Conservation (phyloP, 805 yeast species). For the Yarrowia sp. region DNA sequence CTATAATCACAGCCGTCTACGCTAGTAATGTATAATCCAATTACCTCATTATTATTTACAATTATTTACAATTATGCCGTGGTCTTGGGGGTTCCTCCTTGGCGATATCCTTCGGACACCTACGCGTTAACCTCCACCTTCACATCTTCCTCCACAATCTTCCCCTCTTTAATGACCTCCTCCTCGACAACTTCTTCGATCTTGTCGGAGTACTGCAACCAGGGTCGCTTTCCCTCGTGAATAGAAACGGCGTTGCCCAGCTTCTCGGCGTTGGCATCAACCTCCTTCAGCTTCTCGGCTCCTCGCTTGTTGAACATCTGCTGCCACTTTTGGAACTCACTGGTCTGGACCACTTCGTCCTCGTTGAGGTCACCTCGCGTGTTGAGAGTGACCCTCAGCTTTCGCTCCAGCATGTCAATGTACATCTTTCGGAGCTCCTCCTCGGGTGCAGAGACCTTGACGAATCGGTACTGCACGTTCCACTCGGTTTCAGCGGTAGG, state of each 20-base stretch:
- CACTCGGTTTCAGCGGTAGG: slow-evolving; percentile 31
- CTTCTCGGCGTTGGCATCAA: slow-evolving; percentile 8
- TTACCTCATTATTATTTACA: too few relatives aligned
- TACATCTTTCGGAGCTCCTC: not conserved
- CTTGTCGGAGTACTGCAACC: slow-evolving; percentile 7
- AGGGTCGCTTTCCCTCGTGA: not conserved
- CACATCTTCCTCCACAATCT: not conserved
- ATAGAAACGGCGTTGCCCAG: slow-evolving; percentile 12
- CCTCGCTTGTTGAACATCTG: slow-evolving; percentile 17
- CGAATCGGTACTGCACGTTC: slow-evolving; percentile 33
- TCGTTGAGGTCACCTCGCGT: slow-evolving; percentile 11
- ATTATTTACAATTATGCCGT: not conserved
- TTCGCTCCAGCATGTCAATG: slow-evolving; percentile 4
- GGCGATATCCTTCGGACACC: too few relatives aligned
- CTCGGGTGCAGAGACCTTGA: not conserved
- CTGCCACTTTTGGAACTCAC: slow-evolving; percentile 4
- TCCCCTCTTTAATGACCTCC: not conserved
- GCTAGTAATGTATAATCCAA: too few relatives aligned
- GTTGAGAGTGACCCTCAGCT: not conserved
- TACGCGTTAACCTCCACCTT: too few relatives aligned
- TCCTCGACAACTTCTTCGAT: not conserved
- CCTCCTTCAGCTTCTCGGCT: not conserved
- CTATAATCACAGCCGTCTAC: too few relatives aligned
- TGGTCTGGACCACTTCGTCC: not conserved
- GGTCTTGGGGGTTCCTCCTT: too few relatives aligned